phyloP scores from a whole-genome alignment of 805 yeast genomes.

The Saturnispora diversa region DNA sequence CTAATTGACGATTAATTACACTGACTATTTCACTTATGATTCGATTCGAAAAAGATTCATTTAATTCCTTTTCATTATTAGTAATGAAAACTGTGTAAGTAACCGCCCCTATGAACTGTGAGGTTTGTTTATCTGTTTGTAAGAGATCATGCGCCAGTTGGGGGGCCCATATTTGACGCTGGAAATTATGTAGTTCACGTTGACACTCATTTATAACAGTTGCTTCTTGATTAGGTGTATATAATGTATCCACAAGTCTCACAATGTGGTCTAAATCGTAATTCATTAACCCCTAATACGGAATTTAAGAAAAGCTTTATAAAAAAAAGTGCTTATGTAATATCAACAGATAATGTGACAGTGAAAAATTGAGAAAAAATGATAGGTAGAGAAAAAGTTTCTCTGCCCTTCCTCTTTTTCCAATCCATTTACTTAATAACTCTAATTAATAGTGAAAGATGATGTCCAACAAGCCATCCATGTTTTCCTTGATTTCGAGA shows the following conservation, averaged over 20 bases:
- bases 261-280: constrained; percentile 2
- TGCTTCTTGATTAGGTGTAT: constrained; percentile 34
- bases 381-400: neutral
- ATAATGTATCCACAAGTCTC: constrained; percentile 35
- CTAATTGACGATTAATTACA: constrained; percentile 2
- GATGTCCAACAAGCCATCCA: constrained; percentile 33
- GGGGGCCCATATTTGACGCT: constrained; percentile 49
- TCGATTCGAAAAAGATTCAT: neutral
- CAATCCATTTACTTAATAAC: too few species aligned
- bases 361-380: too few species aligned
- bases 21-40: constrained; percentile 9
- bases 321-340: neutral
- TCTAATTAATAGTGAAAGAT: too few species aligned
- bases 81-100: constrained; percentile 51
- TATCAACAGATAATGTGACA: too few species aligned
- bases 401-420: constrained; percentile 1
- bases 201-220: constrained; percentile 39
- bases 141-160: constrained; percentile 49
- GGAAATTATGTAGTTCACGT: constrained; percentile 47
- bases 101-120: constrained; percentile 74
- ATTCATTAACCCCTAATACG: neutral
- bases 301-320: neutral
- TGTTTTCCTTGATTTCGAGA: constrained; percentile 33
- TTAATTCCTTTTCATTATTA: constrained; percentile 6
- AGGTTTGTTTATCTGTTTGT: constrained; percentile 32